Percentiles rank a stretch among this genome's conserved stretches.
These are phyloP conservation scores for Gastrolobium villosum DNA, from an alignment of 306 rosid species.

Conservation along the genomic window DNA sequence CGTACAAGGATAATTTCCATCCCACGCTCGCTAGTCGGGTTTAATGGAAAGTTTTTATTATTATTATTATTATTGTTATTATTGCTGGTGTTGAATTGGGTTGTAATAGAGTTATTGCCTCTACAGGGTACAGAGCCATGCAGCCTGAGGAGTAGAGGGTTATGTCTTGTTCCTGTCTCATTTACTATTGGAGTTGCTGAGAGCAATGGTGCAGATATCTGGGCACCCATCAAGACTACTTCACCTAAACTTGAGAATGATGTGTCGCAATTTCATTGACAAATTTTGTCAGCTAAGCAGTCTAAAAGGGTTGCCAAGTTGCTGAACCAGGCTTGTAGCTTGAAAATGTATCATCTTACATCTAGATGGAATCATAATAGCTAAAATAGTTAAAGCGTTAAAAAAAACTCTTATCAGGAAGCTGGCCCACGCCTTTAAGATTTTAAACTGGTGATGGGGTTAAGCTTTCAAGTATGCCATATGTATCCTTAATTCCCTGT, in stretches of 20 bases:
- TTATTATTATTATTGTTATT: too few relatives aligned
- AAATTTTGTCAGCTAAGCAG: conserved; percentile 40
- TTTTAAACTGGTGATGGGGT: conserved; percentile 61
- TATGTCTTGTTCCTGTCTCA: conserved; percentile 85
- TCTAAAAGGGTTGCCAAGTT: conserved; percentile 47
- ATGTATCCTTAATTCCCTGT: conserved; percentile 42
- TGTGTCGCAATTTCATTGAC: conserved; percentile 63
- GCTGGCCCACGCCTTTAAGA: conserved; percentile 57
- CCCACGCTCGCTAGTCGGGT: too few relatives aligned
- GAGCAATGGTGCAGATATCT: conserved; percentile 96
- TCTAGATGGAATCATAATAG: conserved; percentile 49
- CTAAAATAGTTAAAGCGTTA: conserved; percentile 42
- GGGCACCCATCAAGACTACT: conserved; percentile 91
- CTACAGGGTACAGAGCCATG: conserved; percentile 69
- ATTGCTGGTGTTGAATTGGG: conserved; percentile 18
- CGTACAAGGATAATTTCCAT: too few relatives aligned
- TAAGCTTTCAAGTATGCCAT: conserved; percentile 48
- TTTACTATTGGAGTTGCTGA: conserved; percentile 84
- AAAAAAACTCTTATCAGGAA: conserved; percentile 43
- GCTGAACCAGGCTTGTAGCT: conserved; percentile 47
- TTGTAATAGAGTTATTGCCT: conserved; percentile 16
- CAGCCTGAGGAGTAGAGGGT: conserved; percentile 90
- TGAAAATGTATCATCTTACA: conserved; percentile 44
- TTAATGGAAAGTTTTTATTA: too few relatives aligned
- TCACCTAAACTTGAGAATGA: conserved; percentile 65